Conservation (phyloP, 306 rosid species). For the Cucurbita argyrosperma region DNA sequence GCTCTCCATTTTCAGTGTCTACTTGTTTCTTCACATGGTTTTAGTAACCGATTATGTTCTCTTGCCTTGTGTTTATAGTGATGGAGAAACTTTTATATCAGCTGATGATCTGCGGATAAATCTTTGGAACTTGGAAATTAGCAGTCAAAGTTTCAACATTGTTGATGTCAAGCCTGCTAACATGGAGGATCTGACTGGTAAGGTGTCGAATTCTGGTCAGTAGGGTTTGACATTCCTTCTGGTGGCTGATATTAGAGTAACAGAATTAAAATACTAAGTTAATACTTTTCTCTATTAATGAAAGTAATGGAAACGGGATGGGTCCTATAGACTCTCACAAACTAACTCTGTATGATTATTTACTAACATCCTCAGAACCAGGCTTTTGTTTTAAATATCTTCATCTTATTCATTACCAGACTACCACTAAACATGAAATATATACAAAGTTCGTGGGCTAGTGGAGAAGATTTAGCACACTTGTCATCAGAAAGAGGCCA, state of each 20-base stretch:
- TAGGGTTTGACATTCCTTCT: background rate
- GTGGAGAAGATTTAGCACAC: background rate
- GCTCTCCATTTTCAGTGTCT: background rate
- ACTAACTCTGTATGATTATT: background rate
- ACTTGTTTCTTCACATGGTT: conserved; percentile 4
- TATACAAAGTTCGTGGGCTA: background rate
- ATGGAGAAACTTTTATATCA: conserved; percentile 98
- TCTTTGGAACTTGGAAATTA: conserved; percentile 98
- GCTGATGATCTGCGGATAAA: conserved; percentile 97
- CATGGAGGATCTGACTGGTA: conserved; percentile 99
- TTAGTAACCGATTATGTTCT: background rate
- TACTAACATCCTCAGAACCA: background rate
- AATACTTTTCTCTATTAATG: background rate
- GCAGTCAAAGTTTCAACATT: conserved; percentile 95
- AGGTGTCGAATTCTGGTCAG: conserved; percentile 8
- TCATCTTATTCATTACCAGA: background rate
- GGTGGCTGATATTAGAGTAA: background rate
- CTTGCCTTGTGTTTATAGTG: conserved; percentile 37
- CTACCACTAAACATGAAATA: background rate
- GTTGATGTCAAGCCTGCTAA: conserved; percentile 97
- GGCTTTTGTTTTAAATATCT: background rate
- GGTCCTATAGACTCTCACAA: background rate
- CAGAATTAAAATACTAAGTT: background rate
- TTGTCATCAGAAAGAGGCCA: background rate
- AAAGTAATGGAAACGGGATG: background rate